Base-by-base conservation (phyloP, 1,284 basidiomycete genomes). In the Ustilago xerochloae region DNA sequence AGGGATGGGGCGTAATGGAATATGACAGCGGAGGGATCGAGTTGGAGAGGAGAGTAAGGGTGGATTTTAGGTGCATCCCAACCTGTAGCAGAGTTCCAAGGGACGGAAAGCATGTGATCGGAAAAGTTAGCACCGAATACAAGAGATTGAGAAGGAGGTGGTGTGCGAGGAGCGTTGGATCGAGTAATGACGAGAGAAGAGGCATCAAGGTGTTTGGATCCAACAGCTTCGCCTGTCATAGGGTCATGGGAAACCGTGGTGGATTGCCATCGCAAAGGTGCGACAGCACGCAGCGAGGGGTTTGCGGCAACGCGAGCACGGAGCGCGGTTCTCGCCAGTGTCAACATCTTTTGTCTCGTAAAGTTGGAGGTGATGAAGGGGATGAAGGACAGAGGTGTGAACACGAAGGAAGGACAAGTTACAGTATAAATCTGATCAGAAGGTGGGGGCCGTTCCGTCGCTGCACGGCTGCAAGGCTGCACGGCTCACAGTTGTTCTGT, bases 51-150 rank as follows among this genome's bases (percentile, higher is more conserved):
- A 1, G 89, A 90, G 84, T 94, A 97, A 52, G 93, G 93, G 79
- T 89, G 88, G 78, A 97, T 97, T 77, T 89, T 87, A 12, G 94
- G 95, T 3, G 88, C 85, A 24, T 89, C 91, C 94, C 95, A 97
- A 16, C 94, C 94, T 18, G 86, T 86, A 9, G 86, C 81, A 20
- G 87, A 86, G 59, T 88, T 87, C 94, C 94, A 97, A 13, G 90
- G 90, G 68, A 96, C 89, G 39, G 88, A 89, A 48, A 97, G 87
- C 94, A 97, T 97, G 85, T 97, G 95, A 85, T 97, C 93, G 29
- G 93, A 93, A 73, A 89, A 89, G 24, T 86, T 87, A 59, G 86
- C 85, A 8, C 88, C 88, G 65, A 88, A 89, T 20, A 86, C 83
- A 49, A 89, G 84, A 15, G 30, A 43, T 22, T 70, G 68, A 16